These are phyloP conservation scores for Rutstroemia sp. DNA, from an alignment of 2,329 filamentous ascomycete species.

Conservation along the genomic window DNA sequence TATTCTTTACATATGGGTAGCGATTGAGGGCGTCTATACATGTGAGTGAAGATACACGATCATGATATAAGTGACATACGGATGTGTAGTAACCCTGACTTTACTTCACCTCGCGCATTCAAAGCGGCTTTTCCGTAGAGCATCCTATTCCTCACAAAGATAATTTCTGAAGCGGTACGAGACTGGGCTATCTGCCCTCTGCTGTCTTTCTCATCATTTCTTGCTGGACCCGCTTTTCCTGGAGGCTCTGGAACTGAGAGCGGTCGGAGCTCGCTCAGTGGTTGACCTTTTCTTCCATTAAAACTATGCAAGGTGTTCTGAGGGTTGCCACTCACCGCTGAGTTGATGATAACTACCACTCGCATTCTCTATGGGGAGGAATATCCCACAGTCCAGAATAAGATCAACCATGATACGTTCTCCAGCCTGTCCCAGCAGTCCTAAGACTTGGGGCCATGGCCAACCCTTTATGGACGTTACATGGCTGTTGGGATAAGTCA, in stretches of 20 bases:
- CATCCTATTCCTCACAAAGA: slow-evolving; percentile 75
- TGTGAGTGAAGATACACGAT: slow-evolving; percentile 19
- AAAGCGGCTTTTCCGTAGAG: slow-evolving; percentile 72
- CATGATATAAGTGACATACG: slow-evolving; percentile 47
- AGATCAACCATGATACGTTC: slow-evolving; percentile 72
- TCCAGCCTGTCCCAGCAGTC: slow-evolving; percentile 65
- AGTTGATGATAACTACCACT: slow-evolving; percentile 68
- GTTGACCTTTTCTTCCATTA: slow-evolving; percentile 20
- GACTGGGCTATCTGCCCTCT: not conserved
- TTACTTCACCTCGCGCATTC: slow-evolving; percentile 58
- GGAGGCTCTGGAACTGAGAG: slow-evolving; percentile 8
- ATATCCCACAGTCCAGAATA: slow-evolving; percentile 72
- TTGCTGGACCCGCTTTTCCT: not conserved
- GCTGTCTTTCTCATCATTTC: not conserved
- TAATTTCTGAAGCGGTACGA: slow-evolving; percentile 50
- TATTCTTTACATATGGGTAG: slow-evolving; percentile 34
- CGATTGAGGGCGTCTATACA: slow-evolving; percentile 74
- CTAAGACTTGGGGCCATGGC: slow-evolving; percentile 70
- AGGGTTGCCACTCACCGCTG: slow-evolving; percentile 49
- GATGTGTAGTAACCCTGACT: slow-evolving; percentile 71
- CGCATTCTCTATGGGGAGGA: slow-evolving; percentile 51
- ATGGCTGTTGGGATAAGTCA: slow-evolving; percentile 60
- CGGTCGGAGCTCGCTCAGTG: slow-evolving; percentile 23
- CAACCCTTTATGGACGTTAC: slow-evolving; percentile 58
- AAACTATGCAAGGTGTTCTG: slow-evolving; percentile 3